These are phyloP conservation scores for Craterostigma plantagineum DNA, from an alignment of 257 asterid species.

Conservation along the genomic window DNA sequence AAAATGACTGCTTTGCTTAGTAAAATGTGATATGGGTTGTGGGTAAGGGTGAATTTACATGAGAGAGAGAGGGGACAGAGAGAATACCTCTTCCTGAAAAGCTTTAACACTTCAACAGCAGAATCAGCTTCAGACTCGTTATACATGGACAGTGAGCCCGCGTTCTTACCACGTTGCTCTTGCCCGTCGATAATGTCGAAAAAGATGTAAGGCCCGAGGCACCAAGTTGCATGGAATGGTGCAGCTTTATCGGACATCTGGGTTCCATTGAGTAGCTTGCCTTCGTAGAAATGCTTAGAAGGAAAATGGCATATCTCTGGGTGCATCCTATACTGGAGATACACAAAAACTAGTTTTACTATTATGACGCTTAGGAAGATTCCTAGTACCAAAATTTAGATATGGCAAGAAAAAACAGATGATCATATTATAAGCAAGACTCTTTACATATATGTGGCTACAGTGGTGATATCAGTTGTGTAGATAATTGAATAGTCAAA, in stretches of 20 bases:
- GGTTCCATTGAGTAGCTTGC: conserved; percentile 78
- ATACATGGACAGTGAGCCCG: conserved; percentile 54
- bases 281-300: conserved; percentile 79
- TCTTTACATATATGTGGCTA: too few species aligned
- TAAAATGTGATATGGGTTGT: too few species aligned
- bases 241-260: conserved; percentile 45
- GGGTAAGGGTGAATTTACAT: too few species aligned
- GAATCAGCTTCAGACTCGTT: conserved; percentile 90
- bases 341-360: conserved; percentile 11
- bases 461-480: too few species aligned
- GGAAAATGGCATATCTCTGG: conserved; percentile 92
- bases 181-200: conserved; percentile 79
- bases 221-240: conserved; percentile 56
- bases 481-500: too few species aligned
- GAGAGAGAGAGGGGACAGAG: too few species aligned
- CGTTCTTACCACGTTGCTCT: conserved; percentile 68
- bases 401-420: too few species aligned
- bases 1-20: too few species aligned
- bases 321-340: conserved; percentile 91
- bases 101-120: conserved; percentile 64
- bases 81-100: conserved; percentile 56
- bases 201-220: conserved; percentile 84
- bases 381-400: conserved; percentile 1
- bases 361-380: conserved; percentile 9
- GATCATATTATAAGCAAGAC: too few species aligned